These are phyloP conservation scores for Tolypocladium nubicola DNA, from an alignment of 2,329 filamentous ascomycete genomes.

Conservation along the genomic window DNA sequence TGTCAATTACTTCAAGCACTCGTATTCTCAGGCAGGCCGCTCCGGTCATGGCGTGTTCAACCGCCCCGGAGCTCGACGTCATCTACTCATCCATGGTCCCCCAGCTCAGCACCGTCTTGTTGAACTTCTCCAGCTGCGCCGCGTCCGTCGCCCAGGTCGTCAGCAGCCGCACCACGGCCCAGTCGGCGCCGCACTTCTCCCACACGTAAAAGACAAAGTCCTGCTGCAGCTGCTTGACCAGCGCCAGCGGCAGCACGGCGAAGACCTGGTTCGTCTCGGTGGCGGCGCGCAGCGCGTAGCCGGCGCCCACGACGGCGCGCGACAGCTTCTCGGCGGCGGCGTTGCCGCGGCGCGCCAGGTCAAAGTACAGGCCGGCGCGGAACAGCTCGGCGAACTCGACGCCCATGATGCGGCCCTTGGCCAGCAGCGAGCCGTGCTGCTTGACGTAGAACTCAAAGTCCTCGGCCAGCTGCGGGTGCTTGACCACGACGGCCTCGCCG, in stretches of 20 bases:
- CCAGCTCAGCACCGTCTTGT: slow-evolving; percentile 15
- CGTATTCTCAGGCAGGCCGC: no score
- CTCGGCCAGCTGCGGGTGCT: slow-evolving; percentile 25
- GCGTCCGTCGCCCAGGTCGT: slow-evolving; percentile 40
- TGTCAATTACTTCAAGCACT: no score
- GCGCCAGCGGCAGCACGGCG: slow-evolving; percentile 26
- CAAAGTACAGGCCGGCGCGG: slow-evolving; percentile 31
- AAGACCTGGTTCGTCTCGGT: slow-evolving; percentile 44
- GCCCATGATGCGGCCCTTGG: slow-evolving; percentile 37
- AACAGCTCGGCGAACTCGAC: slow-evolving; percentile 40
- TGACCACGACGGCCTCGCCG: slow-evolving; percentile 39
- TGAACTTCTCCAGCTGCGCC: slow-evolving; percentile 27
- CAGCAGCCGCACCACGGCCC: slow-evolving; percentile 31
- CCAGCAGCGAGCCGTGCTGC: slow-evolving; percentile 38
- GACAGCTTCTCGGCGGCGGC: slow-evolving; percentile 32
- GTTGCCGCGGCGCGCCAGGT: slow-evolving; percentile 34
- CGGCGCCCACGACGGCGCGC: slow-evolving; percentile 26
- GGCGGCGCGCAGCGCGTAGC: slow-evolving; percentile 28
- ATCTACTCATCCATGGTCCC: not conserved
- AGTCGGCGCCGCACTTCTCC: slow-evolving; percentile 29
- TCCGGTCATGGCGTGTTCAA: no score
- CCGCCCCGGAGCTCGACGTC: no score
- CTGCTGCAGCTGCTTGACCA: slow-evolving; percentile 29
- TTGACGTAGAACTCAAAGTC: slow-evolving; percentile 42
- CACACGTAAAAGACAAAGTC: slow-evolving; percentile 36